A percentile compares a stretch with the other conserved stretches of the same genome.
phyloP scores from a whole-genome alignment of 148 eudicot species.

The Rhododendron simsii region DNA sequence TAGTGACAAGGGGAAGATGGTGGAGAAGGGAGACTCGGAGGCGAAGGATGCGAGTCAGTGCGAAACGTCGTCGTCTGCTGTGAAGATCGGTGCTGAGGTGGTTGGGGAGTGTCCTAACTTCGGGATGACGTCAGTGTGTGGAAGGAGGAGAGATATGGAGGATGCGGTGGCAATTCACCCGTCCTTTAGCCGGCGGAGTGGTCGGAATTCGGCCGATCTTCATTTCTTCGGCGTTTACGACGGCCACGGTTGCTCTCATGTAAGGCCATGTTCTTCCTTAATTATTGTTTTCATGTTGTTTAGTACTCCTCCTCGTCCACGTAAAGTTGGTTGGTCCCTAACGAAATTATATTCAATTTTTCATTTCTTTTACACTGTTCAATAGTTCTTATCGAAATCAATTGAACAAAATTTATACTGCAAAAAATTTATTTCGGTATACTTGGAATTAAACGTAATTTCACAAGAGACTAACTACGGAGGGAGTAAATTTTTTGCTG shows the following conservation, averaged over 20 bases:
- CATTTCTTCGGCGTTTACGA: constrained; percentile 48
- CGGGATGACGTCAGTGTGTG: constrained; percentile 40
- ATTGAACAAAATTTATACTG: too few species aligned
- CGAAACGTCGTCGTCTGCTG: background rate
- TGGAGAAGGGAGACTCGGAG: background rate
- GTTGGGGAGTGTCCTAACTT: constrained; percentile 19
- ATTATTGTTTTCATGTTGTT: background rate
- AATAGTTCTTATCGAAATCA: too few species aligned
- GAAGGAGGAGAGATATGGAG: constrained; percentile 51
- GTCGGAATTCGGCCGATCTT: background rate
- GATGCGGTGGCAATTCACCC: constrained; percentile 45
- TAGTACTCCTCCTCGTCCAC: too few species aligned
- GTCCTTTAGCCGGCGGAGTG: constrained; percentile 17
- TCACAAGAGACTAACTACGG: too few species aligned
- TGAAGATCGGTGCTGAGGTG: background rate
- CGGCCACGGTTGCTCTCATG: constrained; percentile 54
- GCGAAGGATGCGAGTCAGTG: background rate
- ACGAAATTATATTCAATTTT: too few species aligned
- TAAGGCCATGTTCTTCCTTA: background rate
- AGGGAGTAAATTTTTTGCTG: too few species aligned
- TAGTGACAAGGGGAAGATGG: background rate
- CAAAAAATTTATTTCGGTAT: too few species aligned
- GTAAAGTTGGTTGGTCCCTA: too few species aligned
- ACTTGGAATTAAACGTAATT: too few species aligned
- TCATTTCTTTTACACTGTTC: too few species aligned